Percentiles rank a stretch among this genome's conserved stretches.
phyloP scores from a whole-genome alignment of 495 filamentous ascomycete genomes.

The Aspergillus carlsbadensis region DNA sequence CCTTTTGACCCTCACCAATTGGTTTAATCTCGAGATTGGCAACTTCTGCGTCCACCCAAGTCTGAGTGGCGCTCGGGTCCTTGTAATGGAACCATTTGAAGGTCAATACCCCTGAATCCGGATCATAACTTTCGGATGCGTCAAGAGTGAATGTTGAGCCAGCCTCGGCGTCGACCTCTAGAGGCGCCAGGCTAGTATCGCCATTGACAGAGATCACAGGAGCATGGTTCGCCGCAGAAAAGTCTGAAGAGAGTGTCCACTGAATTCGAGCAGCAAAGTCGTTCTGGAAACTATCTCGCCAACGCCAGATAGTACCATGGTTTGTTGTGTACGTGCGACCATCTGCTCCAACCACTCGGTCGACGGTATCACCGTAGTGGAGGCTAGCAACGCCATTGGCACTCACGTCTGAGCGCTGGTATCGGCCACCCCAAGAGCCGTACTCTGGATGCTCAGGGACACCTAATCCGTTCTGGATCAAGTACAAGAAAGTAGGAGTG shows the following conservation, averaged over 20 bases:
- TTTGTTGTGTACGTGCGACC: constrained; percentile 36
- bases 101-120: constrained; percentile 33
- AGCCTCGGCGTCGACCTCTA: constrained; percentile 33
- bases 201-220: constrained; percentile 45
- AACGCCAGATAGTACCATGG: constrained; percentile 51
- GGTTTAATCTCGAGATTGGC: constrained; percentile 28
- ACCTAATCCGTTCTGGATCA: constrained; percentile 49
- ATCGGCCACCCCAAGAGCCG: constrained; percentile 50
- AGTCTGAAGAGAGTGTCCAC: constrained; percentile 38
- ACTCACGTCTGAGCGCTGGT: constrained; percentile 25
- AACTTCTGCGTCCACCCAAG: constrained; percentile 38
- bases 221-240: constrained; percentile 37
- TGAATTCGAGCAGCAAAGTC: constrained; percentile 52
- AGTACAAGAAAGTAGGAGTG: constrained; percentile 46
- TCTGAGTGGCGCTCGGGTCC: constrained; percentile 43
- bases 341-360: constrained; percentile 39
- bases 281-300: constrained; percentile 47
- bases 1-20: constrained; percentile 20
- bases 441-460: constrained; percentile 42
- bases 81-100: constrained; percentile 51
- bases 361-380: constrained; percentile 43
- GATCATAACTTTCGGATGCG: constrained; percentile 42
- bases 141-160: constrained; percentile 38
- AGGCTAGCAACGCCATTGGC: constrained; percentile 15
- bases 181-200: constrained; percentile 23